Evolutionary conservation across 352 stramenopile genomes (phyloP).

Genomic region (Globisporangium camurandrum): DNA sequence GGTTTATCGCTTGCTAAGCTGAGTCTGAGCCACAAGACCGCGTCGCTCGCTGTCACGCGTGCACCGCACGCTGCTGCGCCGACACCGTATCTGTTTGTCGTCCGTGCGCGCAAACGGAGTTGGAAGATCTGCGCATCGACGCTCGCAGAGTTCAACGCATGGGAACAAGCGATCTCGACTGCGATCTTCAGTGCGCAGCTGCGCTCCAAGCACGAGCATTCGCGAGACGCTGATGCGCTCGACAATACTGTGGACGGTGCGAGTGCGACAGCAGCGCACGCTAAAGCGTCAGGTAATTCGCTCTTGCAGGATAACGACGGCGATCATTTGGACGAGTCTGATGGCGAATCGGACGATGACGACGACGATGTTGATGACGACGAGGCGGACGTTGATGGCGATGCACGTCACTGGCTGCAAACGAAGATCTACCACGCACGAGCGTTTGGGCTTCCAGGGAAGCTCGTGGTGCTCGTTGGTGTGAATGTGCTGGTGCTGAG

Average conservation of each 20-base stretch:
- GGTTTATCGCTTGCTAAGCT: slow-evolving; percentile 57
- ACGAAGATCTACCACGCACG: not conserved
- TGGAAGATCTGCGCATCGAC: slow-evolving; percentile 66
- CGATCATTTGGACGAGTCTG: too few relatives aligned
- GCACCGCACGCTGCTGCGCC: slow-evolving; percentile 42
- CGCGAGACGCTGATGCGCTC: slow-evolving; percentile 27
- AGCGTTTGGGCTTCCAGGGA: slow-evolving; percentile 7
- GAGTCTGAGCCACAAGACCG: slow-evolving; percentile 56
- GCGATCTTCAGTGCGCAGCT: slow-evolving; percentile 52
- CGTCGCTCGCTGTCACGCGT: slow-evolving; percentile 54
- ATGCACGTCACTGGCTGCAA: not conserved
- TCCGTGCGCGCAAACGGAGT: slow-evolving; percentile 51
- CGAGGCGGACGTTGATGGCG: slow-evolving; percentile 35
- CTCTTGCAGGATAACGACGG: slow-evolving; percentile 3
- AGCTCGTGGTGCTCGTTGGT: slow-evolving; percentile 2
- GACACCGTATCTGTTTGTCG: slow-evolving; percentile 60
- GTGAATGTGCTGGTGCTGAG: slow-evolving; percentile 4
- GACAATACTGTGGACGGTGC: not conserved
- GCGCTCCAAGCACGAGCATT: slow-evolving; percentile 24
- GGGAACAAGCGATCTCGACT: slow-evolving; percentile 71
- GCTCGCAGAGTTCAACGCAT: slow-evolving; percentile 49
- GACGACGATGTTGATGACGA: slow-evolving; percentile 7
- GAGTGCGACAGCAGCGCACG: not conserved
- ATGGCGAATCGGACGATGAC: slow-evolving; percentile 2
- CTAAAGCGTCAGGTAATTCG: not conserved